Base-by-base conservation (phyloP, 2,329 filamentous ascomycete genomes). In the Sclerotinia nivalis region DNA sequence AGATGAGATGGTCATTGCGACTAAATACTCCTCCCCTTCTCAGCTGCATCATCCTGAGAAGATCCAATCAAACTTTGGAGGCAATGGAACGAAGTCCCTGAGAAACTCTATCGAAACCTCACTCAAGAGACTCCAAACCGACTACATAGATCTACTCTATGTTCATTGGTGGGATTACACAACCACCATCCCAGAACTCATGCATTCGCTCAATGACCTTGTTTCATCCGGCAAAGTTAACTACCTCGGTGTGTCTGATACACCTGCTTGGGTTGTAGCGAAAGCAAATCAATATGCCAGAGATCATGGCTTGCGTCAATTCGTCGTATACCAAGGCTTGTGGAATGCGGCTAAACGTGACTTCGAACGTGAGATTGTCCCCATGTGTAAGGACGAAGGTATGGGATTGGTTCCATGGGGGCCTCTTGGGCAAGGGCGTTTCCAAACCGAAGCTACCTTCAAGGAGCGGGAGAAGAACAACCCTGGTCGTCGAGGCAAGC, bases 101-200 rank as follows among this genome's bases (percentile, higher is more conserved):
- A 34, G 52, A 55, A 18, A 55, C 12, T 55, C 87, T 0, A 89
- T 91, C 5, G 84, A 91, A 22, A 83, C 82, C 55, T 88, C 85
- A 66, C 79, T 88, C 3, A 79, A 82, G 69, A 79, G 87, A 25
- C 80, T 89, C 40, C 84, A 83, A 34, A 87, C 83, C 4, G 73
- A 79, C 1, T 88, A 89, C 77, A 85, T 88, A 71, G 86, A 87
- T 77, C 81, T 88, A 2, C 79, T 88, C 18, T 86, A 88, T 76
- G 85, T 89, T 68, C 87, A 89, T 74, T 81, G 87, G 20, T 81
- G 86, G 71, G 87, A 89, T 71, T 77, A 78, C 0, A 77, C 78
- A 2, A 84, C 82, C 1, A 82, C 84, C 0, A 77, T 81, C 2
- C 84, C 87, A 74, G 86, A 88, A 78, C 87, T 86, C 22, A 88